Evolutionary conservation across 2,329 filamentous ascomycete genomes (phyloP).

Genomic region (Dactylonectria macrodidyma): DNA sequence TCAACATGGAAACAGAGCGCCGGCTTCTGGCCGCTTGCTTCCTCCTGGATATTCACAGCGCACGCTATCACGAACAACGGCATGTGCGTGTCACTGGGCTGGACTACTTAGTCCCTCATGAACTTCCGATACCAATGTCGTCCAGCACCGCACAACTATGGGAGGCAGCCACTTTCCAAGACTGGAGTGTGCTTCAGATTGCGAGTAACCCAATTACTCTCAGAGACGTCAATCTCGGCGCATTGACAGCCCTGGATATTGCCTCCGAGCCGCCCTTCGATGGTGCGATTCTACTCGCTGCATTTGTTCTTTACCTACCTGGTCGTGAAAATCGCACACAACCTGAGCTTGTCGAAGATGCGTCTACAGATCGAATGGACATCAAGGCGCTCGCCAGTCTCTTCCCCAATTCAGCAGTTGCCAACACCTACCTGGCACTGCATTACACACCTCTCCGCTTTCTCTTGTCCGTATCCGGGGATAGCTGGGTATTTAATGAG

Average conservation of each 20-base stretch:
- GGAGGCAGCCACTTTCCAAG: conserved; percentile 61
- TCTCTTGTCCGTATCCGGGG: conserved; percentile 70
- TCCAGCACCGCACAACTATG: conserved; percentile 62
- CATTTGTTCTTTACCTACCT: conserved; percentile 57
- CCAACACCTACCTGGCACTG: conserved; percentile 70
- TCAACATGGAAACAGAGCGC: conserved; percentile 66
- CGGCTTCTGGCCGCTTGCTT: conserved; percentile 71
- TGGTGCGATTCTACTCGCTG: conserved; percentile 57
- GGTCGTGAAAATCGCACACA: conserved; percentile 49
- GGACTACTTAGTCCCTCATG: conserved; percentile 53
- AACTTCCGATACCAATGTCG: conserved; percentile 63
- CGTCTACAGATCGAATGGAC: conserved; percentile 41
- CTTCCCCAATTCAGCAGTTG: conserved; percentile 62
- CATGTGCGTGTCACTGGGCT: conserved; percentile 53
- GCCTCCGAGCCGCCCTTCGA: conserved; percentile 56
- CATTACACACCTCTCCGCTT: conserved; percentile 72
- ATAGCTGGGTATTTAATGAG: conserved; percentile 71
- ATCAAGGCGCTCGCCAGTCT: conserved; percentile 53
- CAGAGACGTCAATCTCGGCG: conserved; percentile 50
- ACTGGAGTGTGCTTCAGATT: conserved; percentile 60
- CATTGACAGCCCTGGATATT: conserved; percentile 55
- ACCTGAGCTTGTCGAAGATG: conserved; percentile 44
- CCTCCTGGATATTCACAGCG: conserved; percentile 69
- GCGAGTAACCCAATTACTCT: conserved; percentile 46
- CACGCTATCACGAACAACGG: conserved; percentile 68